Evolutionary conservation across 1,284 basidiomycete genomes (phyloP).

Genomic region (Ganoderma lingzhi): DNA sequence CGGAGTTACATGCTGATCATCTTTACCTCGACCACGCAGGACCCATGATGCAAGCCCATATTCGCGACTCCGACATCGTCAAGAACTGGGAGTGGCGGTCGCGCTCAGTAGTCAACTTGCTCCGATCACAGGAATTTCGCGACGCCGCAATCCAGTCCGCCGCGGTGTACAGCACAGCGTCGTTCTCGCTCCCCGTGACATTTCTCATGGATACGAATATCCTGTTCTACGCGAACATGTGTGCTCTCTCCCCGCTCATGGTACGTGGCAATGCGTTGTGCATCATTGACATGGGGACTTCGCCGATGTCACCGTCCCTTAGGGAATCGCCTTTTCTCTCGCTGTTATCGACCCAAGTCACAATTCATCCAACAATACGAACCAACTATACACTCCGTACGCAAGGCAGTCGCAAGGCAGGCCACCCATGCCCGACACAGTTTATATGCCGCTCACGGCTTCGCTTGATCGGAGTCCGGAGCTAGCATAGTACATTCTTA

Average conservation of each 20-base stretch:
- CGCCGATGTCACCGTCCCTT: neutral
- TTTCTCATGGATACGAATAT: neutral
- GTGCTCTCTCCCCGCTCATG: conserved; percentile 2
- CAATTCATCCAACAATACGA: neutral
- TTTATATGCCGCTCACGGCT: neutral
- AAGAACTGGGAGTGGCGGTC: neutral
- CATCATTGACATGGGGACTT: neutral
- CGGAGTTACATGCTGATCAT: neutral
- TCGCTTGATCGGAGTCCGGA: neutral
- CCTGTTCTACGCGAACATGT: neutral
- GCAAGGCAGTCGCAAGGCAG: neutral
- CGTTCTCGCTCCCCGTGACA: conserved; percentile 5
- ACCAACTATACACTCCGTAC: neutral
- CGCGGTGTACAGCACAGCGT: neutral
- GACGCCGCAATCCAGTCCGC: neutral
- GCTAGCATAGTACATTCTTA: neutral
- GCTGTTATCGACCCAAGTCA: neutral
- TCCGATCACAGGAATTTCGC: neutral
- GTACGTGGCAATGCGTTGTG: neutral
- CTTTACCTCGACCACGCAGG: neutral
- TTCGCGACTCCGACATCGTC: neutral
- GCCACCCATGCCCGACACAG: neutral
- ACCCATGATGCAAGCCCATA: neutral
- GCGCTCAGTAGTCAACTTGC: neutral
- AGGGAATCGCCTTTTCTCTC: neutral